Conservation (phyloP, 1,139 yeast genomes). For the Pichiaceae sp. region DNA sequence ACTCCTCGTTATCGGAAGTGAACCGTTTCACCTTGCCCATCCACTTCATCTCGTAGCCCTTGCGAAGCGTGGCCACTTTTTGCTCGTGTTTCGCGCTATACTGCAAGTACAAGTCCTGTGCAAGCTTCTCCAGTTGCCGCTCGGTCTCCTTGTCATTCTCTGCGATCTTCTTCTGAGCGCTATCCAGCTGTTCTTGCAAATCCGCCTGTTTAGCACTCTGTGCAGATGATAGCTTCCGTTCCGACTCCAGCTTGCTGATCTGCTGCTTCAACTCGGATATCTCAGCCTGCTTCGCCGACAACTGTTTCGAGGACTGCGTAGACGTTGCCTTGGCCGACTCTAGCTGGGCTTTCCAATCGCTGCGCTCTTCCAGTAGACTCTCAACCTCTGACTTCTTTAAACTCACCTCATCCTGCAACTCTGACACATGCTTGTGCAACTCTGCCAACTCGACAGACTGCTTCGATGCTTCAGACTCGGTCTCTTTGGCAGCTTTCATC, state of each 20-base stretch:
- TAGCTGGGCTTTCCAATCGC: neutral
- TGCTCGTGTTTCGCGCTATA: conserved; percentile 64
- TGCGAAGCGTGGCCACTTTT: conserved; percentile 47
- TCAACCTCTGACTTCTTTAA: conserved; percentile 1
- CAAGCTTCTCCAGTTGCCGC: conserved; percentile 44
- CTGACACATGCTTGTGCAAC: conserved; percentile 7
- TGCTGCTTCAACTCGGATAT: neutral
- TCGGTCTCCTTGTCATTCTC: conserved; percentile 25
- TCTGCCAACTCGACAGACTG: conserved; percentile 2
- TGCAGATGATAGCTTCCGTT: neutral
- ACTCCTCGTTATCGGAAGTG: conserved; percentile 32
- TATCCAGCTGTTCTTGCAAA: conserved; percentile 8
- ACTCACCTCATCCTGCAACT: neutral
- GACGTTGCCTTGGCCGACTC: neutral
- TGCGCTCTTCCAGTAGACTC: neutral
- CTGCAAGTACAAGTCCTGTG: conserved; percentile 59
- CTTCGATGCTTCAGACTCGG: conserved; percentile 6
- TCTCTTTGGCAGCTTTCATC: conserved; percentile 11
- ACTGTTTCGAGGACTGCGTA: neutral
- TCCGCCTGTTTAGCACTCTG: neutral
- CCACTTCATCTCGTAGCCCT: conserved; percentile 44
- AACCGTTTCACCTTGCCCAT: conserved; percentile 33
- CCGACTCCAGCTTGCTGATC: neutral
- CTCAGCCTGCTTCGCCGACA: conserved; percentile 1
- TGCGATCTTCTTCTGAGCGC: conserved; percentile 11